Base-by-base conservation (phyloP, 208 protist genomes). In the Leishmania aethiopica region DNA sequence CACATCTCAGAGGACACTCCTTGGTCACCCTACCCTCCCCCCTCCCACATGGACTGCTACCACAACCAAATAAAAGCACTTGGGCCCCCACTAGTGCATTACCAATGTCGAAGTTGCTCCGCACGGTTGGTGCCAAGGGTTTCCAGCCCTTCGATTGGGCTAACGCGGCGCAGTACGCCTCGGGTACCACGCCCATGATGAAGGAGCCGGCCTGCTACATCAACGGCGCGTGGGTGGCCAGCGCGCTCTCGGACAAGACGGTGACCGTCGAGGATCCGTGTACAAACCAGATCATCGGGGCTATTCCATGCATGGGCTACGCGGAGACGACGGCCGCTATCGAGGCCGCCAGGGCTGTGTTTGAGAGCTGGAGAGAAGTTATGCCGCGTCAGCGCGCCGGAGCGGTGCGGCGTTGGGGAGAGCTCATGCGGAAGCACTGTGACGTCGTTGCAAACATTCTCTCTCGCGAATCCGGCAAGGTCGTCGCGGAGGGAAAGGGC, bases 381-480 rank as follows among this genome's bases (percentile, higher is more conserved):
- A 84, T 94, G 88, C 94, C 94, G 3, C 77, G 77, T 11, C 83
- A 93, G 71, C 90, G 95, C 25, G 90, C 93, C 22, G 81, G 85
- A 8, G 88, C 94, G 40, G 81, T 98, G 28, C 91, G 88, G 25
- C 82, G 86, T 19, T 98, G 95, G 94, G 77, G 84, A 13, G 80
- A 93, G 17, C 80, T 96, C 13, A 89, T 98, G 84, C 76, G 80
- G 60, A 75, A 85, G 78, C 73, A 92, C 83, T 70, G 81, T 40
- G 81, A 92, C 37, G 75, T 78, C 3, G 73, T 98, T 51, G 93
- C 87, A 53, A 86, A 49, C 66, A 84, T 98, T 53, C 83, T 98
- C 51, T 93, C 93, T 1, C 86, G 92, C 17, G 95, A 98, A 83
- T 94, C 88, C 28, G 95, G 95, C 55, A 98, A 98, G 84, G 75